phyloP scores from a whole-genome alignment of 768 basidiomycete species.

The Suillus decipiens region DNA sequence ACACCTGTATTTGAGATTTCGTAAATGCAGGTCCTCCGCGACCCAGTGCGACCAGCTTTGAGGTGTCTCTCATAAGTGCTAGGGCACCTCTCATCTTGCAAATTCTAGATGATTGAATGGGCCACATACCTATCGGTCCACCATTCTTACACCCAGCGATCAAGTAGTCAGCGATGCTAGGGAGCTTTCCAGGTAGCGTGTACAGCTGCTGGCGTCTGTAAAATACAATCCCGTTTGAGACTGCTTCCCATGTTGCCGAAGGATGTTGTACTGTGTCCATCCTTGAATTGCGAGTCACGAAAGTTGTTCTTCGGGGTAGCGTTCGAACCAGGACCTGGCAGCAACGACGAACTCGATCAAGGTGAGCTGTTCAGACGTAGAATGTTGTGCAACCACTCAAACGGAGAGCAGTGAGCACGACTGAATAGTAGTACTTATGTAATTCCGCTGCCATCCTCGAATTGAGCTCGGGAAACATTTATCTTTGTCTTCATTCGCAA shows the following conservation, averaged over 20 bases:
- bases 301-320: neutral
- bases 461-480: neutral
- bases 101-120: conserved; percentile 11
- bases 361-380: conserved; percentile 5
- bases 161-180: conserved; percentile 76
- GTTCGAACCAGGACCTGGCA: neutral
- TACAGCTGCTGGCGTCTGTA: conserved; percentile 87
- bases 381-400: neutral
- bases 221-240: conserved; percentile 85
- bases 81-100: neutral
- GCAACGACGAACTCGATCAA: neutral
- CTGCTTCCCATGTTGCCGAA: conserved; percentile 85
- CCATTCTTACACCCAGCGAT: conserved; percentile 83
- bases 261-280: conserved; percentile 64
- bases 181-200: conserved; percentile 75
- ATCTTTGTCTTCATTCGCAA: neutral
- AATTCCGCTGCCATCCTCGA: too few species aligned
- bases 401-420: neutral
- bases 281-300: neutral
- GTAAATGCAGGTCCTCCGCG: conserved; percentile 55
- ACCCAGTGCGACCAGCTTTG: conserved; percentile 75
- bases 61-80: conserved; percentile 88
- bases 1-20: conserved; percentile 85
- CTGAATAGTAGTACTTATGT: neutral
- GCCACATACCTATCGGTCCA: conserved; percentile 78